Percentiles rank a stretch among this genome's conserved stretches.
phyloP scores from a whole-genome alignment of 768 basidiomycete genomes.

The Lactifluus pinguis region DNA sequence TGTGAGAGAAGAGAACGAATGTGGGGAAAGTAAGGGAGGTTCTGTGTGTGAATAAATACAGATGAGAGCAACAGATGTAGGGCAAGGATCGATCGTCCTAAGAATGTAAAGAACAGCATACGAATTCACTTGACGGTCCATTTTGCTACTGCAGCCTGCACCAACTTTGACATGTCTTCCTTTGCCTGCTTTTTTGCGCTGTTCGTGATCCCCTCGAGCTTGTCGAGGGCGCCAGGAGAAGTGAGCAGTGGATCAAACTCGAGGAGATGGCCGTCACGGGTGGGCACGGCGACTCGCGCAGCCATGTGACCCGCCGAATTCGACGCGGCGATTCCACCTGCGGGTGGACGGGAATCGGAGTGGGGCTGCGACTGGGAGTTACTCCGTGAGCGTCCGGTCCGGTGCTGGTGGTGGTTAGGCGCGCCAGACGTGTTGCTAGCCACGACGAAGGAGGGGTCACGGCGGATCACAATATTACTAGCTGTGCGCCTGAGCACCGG shows the following conservation, averaged over 20 bases:
- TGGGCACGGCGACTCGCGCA: conserved; percentile 70
- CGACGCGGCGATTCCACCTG: conserved; percentile 5
- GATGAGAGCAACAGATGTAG: conserved; percentile 2
- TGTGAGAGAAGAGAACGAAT: conserved; percentile 1
- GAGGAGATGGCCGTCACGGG: conserved; percentile 70
- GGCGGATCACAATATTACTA: conserved; percentile 53
- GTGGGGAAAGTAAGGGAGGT: neutral
- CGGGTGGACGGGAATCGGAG: conserved; percentile 16
- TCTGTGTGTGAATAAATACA: conserved; percentile 10
- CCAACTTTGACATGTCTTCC: conserved; percentile 63
- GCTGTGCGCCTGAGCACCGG: conserved; percentile 30
- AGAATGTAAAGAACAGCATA: neutral
- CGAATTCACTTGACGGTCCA: conserved; percentile 39
- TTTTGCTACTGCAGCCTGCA: conserved; percentile 65
- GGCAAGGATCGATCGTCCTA: neutral
- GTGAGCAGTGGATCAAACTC: conserved; percentile 78
- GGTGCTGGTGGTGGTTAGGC: conserved; percentile 26
- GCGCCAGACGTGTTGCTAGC: conserved; percentile 18
- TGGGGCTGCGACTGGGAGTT: conserved; percentile 31
- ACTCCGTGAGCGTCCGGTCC: conserved; percentile 34
- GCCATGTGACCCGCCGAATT: conserved; percentile 28
- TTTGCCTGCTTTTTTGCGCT: conserved; percentile 79
- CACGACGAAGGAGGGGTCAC: conserved; percentile 40
- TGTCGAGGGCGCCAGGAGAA: conserved; percentile 62
- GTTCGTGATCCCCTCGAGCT: conserved; percentile 67